phyloP scores from a whole-genome alignment of 2,329 filamentous ascomycete genomes.

The Phyllachora maydis region DNA sequence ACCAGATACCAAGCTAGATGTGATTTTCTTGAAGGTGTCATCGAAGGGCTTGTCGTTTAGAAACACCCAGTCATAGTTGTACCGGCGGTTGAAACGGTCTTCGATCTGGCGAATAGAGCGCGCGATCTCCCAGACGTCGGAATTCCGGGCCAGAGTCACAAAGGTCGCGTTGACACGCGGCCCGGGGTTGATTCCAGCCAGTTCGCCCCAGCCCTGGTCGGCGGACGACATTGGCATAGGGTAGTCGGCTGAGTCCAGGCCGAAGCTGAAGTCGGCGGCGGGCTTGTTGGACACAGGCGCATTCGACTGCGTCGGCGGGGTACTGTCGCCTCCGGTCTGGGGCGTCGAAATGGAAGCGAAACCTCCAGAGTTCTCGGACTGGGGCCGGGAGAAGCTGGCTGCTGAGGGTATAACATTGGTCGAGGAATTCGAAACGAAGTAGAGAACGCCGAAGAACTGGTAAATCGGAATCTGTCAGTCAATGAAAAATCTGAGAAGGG shows the following conservation, averaged over 20 bases:
- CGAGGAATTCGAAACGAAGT: conserved; percentile 50
- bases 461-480: conserved; percentile 1
- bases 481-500: conserved; percentile 5
- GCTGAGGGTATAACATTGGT: too few relatives aligned
- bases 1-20: conserved; percentile 73
- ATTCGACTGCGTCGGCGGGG: too few relatives aligned
- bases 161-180: conserved; percentile 92
- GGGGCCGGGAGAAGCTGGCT: too few relatives aligned
- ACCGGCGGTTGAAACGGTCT: conserved; percentile 93
- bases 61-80: conserved; percentile 98
- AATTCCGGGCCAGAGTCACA: conserved; percentile 83
- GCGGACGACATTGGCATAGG: conserved; percentile 30
- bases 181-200: conserved; percentile 33
- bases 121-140: conserved; percentile 89
- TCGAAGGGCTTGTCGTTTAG: conserved; percentile 92
- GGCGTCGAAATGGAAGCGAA: too few relatives aligned
- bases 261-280: conserved; percentile 9
- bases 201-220: conserved; percentile 29
- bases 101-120: conserved; percentile 91
- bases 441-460: conserved; percentile 50
- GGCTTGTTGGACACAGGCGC: conserved; percentile 3
- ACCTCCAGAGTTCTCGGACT: too few relatives aligned
- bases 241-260: conserved; percentile 17
- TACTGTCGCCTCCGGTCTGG: too few relatives aligned
- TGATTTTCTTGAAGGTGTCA: conserved; percentile 82